These are phyloP conservation scores for Leishmania mexicana DNA, from an alignment of 208 protist species.

Conservation along the genomic window DNA sequence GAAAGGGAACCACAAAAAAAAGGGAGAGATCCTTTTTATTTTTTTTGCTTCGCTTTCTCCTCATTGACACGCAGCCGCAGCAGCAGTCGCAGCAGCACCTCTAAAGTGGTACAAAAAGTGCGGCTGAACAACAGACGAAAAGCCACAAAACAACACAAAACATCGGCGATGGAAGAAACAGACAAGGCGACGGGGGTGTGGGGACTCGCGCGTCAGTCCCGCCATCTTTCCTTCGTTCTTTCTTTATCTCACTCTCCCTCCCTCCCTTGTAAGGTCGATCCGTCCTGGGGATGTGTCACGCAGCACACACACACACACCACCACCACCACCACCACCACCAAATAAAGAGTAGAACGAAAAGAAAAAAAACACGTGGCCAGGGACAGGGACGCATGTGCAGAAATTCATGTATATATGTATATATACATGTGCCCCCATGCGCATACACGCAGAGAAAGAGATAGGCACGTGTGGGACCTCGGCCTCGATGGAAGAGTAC, in stretches of 20 bases:
- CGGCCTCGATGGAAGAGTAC: not conserved
- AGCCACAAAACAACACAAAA: not conserved
- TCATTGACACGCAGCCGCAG: not conserved
- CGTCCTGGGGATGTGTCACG: not conserved
- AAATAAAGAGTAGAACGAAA: not conserved
- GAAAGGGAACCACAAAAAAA: not conserved
- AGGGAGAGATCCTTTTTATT: too few relatives aligned
- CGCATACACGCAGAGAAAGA: not conserved
- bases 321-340: too few relatives aligned
- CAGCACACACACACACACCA: not conserved
- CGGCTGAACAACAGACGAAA: not conserved
- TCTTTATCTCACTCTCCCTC: not conserved
- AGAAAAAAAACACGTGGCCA: not conserved
- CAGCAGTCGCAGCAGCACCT: not conserved
- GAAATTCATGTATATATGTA: not conserved
- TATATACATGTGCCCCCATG: not conserved
- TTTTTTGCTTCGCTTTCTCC: too few relatives aligned
- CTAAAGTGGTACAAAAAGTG: not conserved
- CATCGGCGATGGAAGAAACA: not conserved
- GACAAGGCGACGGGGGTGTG: not conserved
- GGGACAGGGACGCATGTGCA: not conserved
- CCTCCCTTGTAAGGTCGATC: not conserved
- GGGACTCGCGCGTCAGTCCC: not conserved
- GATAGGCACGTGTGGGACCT: not conserved
- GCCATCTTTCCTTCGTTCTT: not conserved